Conservation (phyloP, 495 filamentous ascomycete species). For the Amphirosellinia nigrospora region DNA sequence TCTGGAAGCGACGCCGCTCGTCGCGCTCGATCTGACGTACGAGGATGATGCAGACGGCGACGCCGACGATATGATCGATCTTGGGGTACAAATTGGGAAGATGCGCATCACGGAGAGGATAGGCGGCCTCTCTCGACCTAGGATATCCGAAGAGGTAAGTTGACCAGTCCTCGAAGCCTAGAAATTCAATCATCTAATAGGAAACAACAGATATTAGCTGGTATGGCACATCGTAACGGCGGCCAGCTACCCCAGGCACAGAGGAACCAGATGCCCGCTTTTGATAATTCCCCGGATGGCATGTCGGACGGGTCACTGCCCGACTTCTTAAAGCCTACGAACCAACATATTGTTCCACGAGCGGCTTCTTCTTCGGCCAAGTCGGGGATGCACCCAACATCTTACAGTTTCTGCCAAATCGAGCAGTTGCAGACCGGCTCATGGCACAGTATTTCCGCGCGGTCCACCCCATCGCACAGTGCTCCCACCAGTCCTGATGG, state of each 20-base stretch:
- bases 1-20: constrained; percentile 61
- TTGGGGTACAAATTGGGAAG: constrained; percentile 72
- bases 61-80: constrained; percentile 69
- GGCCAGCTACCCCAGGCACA: constrained; percentile 25
- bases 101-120: constrained; percentile 76
- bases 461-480: constrained; percentile 70
- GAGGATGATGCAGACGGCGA: constrained; percentile 62
- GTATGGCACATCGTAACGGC: constrained; percentile 27
- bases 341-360: constrained; percentile 62
- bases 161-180: background rate
- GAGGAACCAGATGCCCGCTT: constrained; percentile 26
- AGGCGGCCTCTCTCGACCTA: constrained; percentile 63
- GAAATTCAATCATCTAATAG: constrained; percentile 27
- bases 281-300: constrained; percentile 28
- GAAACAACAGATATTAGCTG: constrained; percentile 37
- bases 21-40: constrained; percentile 66
- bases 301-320: constrained; percentile 36
- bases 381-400: constrained; percentile 53
- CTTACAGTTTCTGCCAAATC: constrained; percentile 61
- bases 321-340: constrained; percentile 57
- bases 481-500: constrained; percentile 68
- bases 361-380: constrained; percentile 70
- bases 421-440: constrained; percentile 58
- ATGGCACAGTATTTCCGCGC: constrained; percentile 67
- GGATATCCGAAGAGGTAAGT: constrained; percentile 70